Base-by-base conservation (phyloP, 2,329 filamentous ascomycete species). In the Epichloe glyceriae region DNA sequence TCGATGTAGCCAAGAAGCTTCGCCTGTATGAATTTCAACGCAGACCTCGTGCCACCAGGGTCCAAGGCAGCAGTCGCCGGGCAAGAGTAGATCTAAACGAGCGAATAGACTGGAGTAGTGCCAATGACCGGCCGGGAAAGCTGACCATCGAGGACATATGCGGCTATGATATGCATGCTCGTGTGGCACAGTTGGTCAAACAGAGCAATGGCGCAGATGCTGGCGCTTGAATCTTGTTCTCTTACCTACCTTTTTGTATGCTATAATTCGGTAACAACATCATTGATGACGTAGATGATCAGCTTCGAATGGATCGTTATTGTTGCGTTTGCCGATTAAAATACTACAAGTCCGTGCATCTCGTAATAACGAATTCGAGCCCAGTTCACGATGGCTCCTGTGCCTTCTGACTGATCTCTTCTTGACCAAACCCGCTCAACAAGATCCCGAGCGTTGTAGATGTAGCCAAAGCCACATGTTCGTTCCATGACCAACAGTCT, bases 141-240 rank as follows among this genome's bases (percentile, higher is more conserved):
- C 59, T 82, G 51, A 83, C 79, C 0, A 82, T 83, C 49, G 76
- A 81, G 53, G 79, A 83, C 59, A 81, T 82, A 70, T 82, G 82
- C 54, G 68, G 67, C 63, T 77, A 70, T 64, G 71, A 69, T 46
- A 56, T 62, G 58, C 57, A 61, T 50, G 52, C 53, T 15, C 59
- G 60, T 19, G 49, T 61, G 20, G 52, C 54, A 14, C 53, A 53
- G 39, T 37, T 60, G 10, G 54, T 19, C 22, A 44, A 38, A n/a
- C 34, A 41, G 48, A 34, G 42, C 15, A 34, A 30, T 14, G 33
- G 41, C 22, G 42, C 22, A 4, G 12, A 12, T 30, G 7, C 12
- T 10, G 26, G 26, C 8, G 26, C 26, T 30, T 30, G 7, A 14
- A 19, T 19, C 33, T 11, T 33, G 8, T 7, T 19, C 5, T 34